Evolutionary conservation across 164 flowering plant species (phyloP).

Genomic region (Saururus chinensis): DNA sequence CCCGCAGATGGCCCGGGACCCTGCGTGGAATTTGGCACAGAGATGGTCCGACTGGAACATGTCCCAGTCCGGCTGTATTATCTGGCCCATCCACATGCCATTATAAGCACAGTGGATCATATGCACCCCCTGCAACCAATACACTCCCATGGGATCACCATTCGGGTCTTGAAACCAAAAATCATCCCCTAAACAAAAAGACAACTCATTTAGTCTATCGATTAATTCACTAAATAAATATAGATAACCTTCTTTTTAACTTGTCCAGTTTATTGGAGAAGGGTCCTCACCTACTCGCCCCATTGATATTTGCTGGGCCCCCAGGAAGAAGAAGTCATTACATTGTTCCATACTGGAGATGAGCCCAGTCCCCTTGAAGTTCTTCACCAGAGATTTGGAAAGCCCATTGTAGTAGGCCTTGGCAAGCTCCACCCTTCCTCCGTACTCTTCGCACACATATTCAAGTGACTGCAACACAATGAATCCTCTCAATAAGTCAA

Average conservation of each 20-base stretch:
- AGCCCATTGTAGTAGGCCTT: slow-evolving; percentile 67
- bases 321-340: slow-evolving; percentile 86
- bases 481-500: not conserved
- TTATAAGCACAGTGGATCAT: slow-evolving; percentile 91
- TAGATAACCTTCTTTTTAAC: not conserved
- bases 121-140: slow-evolving; percentile 89
- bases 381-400: slow-evolving; percentile 47
- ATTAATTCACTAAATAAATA: not conserved
- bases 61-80: slow-evolving; percentile 90
- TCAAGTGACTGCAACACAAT: slow-evolving; percentile 50
- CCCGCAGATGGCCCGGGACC: slow-evolving; percentile 82
- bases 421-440: slow-evolving; percentile 78
- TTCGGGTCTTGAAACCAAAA: slow-evolving; percentile 94
- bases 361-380: slow-evolving; percentile 71
- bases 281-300: slow-evolving; percentile 79
- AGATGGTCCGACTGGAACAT: slow-evolving; percentile 86
- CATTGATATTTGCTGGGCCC: slow-evolving; percentile 62
- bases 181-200: slow-evolving; percentile 55
- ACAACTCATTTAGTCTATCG: not conserved
- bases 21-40: slow-evolving; percentile 77
- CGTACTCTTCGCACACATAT: slow-evolving; percentile 55
- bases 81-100: slow-evolving; percentile 92
- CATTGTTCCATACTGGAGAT: slow-evolving; percentile 89
- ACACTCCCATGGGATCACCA: slow-evolving; percentile 84
- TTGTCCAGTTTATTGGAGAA: not conserved